Conservation (phyloP, 2,329 filamentous ascomycete genomes). For the Hortaea werneckii region DNA sequence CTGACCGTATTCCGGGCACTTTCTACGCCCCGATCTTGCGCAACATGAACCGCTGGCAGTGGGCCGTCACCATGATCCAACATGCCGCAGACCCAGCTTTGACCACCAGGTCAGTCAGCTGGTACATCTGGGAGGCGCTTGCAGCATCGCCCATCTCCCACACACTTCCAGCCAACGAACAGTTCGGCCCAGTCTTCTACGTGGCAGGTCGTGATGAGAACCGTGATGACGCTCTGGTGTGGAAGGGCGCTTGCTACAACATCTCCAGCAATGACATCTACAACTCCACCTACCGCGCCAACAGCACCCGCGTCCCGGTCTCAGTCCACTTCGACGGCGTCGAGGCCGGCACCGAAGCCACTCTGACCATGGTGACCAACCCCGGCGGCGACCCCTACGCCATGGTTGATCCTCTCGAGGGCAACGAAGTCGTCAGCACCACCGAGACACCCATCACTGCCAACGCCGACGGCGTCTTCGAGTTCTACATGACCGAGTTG, state of each 20-base stretch:
- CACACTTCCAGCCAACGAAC: constrained; percentile 27
- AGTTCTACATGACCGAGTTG: constrained; percentile 43
- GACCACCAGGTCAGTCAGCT: too few relatives aligned
- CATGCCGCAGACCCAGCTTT: too few relatives aligned
- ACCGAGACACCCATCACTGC: constrained; percentile 32
- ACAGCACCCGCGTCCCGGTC: constrained; percentile 21
- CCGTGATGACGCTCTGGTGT: constrained; percentile 19
- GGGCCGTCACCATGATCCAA: too few relatives aligned
- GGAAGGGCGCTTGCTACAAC: constrained; percentile 29
- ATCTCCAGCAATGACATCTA: constrained; percentile 20
- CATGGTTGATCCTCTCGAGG: constrained; percentile 27
- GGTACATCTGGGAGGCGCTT: constrained; percentile 15
- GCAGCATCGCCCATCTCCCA: constrained; percentile 21
- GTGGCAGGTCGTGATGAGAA: constrained; percentile 29
- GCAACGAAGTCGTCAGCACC: constrained; percentile 38
- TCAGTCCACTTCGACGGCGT: constrained; percentile 26
- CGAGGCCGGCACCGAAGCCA: constrained; percentile 19
- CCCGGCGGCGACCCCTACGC: constrained; percentile 15
- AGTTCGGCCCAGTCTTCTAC: constrained; percentile 32
- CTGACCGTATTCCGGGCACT: too few relatives aligned
- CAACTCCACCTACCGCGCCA: constrained; percentile 30
- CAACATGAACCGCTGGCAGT: too few relatives aligned
- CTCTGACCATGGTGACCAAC: constrained; percentile 33
- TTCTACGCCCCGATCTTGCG: too few relatives aligned
- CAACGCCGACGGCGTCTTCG: constrained; percentile 38